phyloP scores from a whole-genome alignment of 495 filamentous ascomycete genomes.

The Opeltia flavorubescens region DNA sequence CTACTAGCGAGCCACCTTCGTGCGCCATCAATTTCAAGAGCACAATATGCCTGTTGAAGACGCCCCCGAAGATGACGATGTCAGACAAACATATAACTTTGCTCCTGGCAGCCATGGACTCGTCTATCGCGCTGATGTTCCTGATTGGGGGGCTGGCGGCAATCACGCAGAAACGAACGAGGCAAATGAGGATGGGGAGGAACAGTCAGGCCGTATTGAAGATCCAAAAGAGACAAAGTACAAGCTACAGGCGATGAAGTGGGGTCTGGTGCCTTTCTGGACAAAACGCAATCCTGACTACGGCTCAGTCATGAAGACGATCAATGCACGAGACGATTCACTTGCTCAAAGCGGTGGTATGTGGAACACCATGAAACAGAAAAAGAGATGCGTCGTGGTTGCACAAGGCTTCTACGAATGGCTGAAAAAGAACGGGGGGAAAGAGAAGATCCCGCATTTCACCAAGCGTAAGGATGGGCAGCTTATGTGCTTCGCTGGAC shows the following conservation, averaged over 20 bases:
- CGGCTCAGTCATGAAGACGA: conserved; percentile 63
- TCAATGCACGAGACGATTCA: conserved; percentile 92
- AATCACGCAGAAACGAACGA: conserved; percentile 15
- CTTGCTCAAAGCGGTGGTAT: conserved; percentile 61
- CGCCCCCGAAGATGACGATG: conserved; percentile 56
- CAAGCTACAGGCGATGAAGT: conserved; percentile 83
- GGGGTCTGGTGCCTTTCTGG: conserved; percentile 89
- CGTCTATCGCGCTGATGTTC: conserved; percentile 68
- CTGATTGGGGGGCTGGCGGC: conserved; percentile 36
- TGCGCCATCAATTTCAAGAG: conserved; percentile 56
- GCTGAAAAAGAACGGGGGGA: conserved; percentile 66
- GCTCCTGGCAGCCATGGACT: conserved; percentile 75
- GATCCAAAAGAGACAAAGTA: conserved; percentile 36
- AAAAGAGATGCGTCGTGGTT: conserved; percentile 73
- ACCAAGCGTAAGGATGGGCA: conserved; percentile 66
- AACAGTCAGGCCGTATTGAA: conserved; percentile 8
- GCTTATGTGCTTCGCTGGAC: conserved; percentile 77
- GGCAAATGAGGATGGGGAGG: conserved; percentile 7
- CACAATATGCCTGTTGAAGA: conserved; percentile 67
- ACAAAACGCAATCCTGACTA: conserved; percentile 71
- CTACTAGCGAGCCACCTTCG: conserved; percentile 41
- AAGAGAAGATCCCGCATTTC: conserved; percentile 72
- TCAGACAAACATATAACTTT: conserved; percentile 81
- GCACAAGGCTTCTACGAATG: conserved; percentile 96
- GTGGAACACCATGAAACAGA: conserved; percentile 83